Evolutionary conservation across 768 basidiomycete genomes (phyloP).

Genomic region (Termitomyces sp.): DNA sequence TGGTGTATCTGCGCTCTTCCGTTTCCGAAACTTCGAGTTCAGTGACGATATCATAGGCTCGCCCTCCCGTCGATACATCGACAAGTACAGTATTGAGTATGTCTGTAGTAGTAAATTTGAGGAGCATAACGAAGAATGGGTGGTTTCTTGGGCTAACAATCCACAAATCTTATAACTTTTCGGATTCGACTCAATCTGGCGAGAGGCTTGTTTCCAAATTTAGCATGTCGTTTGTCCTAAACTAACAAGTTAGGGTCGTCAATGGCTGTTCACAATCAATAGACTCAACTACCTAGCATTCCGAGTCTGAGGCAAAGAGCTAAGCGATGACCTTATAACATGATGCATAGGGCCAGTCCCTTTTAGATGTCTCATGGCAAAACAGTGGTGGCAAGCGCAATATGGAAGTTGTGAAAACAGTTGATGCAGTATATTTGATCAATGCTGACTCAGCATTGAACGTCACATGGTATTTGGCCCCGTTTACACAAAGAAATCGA

Average conservation of each 20-base stretch:
- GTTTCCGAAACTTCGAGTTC: conserved; percentile 25
- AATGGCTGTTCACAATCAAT: background rate
- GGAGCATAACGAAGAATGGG: conserved; percentile 34
- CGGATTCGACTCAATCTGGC: conserved; percentile 25
- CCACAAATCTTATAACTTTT: conserved; percentile 15
- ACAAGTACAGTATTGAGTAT: conserved; percentile 52
- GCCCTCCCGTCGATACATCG: conserved; percentile 44
- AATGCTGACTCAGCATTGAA: conserved; percentile 12
- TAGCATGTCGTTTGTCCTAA: conserved; percentile 36
- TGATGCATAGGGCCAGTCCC: background rate
- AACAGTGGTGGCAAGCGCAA: conserved; percentile 13
- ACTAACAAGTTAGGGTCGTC: background rate
- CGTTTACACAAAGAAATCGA: conserved; percentile 34
- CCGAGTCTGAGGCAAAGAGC: background rate
- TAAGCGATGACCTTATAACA: conserved; percentile 2
- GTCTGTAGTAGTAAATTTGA: conserved; percentile 53
- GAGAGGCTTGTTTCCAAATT: conserved; percentile 40
- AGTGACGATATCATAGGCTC: conserved; percentile 46
- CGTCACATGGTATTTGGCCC: conserved; percentile 18
- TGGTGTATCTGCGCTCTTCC: conserved; percentile 31
- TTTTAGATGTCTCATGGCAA: conserved; percentile 16
- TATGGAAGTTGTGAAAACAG: conserved; percentile 4
- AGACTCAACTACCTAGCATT: background rate
- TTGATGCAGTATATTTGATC: background rate
- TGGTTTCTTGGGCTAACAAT: background rate